phyloP scores from a whole-genome alignment of 148 eudicot species.

The Vaccinium myrtillus region DNA sequence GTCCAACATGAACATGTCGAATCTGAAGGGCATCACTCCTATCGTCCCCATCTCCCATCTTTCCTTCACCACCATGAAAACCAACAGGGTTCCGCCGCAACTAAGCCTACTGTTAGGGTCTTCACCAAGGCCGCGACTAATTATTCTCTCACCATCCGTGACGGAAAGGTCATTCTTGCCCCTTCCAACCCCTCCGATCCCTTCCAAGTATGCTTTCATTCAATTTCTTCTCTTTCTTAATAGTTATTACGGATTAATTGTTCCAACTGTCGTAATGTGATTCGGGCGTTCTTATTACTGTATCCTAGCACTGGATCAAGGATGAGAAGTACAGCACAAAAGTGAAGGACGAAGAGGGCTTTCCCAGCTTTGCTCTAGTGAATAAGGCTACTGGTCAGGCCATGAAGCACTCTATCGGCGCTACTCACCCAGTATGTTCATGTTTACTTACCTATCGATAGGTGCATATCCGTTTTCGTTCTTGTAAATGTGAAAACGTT shows the following conservation, averaged over 20 bases:
- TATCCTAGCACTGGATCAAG: constrained; percentile 70
- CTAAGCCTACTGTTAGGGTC: constrained; percentile 53
- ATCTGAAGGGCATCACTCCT: constrained; percentile 28
- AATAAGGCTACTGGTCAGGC: constrained; percentile 83
- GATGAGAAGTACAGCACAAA: constrained; percentile 71
- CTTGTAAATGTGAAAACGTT: background rate
- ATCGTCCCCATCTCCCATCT: constrained; percentile 50
- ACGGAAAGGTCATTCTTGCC: constrained; percentile 65
- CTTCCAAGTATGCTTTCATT: constrained; percentile 41
- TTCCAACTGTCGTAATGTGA: background rate
- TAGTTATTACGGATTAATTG: background rate
- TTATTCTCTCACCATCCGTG: constrained; percentile 58
- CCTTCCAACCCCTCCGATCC: constrained; percentile 60
- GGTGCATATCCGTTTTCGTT: background rate
- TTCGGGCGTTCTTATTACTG: constrained; percentile 5
- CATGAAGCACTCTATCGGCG: constrained; percentile 68
- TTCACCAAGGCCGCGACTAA: constrained; percentile 54
- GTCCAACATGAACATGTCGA: constrained; percentile 19
- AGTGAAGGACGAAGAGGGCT: constrained; percentile 82
- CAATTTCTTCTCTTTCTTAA: background rate
- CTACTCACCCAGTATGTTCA: constrained; percentile 68
- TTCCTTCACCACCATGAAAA: constrained; percentile 33
- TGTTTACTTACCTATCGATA: background rate
- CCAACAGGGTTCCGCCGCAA: constrained; percentile 9
- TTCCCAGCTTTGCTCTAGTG: constrained; percentile 70